These are phyloP conservation scores for Eudorina sp. DNA, from an alignment of 139 green algal genomes.

Conservation along the genomic window DNA sequence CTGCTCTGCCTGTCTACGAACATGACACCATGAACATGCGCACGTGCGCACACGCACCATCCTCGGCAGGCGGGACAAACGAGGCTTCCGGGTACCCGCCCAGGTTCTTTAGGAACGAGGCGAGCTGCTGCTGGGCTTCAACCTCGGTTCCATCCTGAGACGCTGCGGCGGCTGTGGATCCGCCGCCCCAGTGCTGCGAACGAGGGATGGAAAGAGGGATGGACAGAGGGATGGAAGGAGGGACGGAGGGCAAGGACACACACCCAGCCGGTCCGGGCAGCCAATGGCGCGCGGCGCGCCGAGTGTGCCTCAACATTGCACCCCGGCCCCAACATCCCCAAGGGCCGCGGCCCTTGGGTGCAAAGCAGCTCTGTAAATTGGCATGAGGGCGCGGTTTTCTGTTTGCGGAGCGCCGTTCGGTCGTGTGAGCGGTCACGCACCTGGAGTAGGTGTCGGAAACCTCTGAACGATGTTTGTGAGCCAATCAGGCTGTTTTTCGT, in stretches of 20 bases:
- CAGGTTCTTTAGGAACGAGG: slow-evolving; percentile 6
- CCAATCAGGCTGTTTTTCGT: background rate
- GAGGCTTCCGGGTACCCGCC: background rate
- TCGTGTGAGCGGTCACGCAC: background rate
- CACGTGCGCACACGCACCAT: slow-evolving; percentile 1
- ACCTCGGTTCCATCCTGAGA: background rate
- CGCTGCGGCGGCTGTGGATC: too few relatives aligned
- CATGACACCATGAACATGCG: too few relatives aligned
- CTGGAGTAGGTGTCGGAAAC: slow-evolving; percentile 24
- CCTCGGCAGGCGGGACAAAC: slow-evolving; percentile 6
- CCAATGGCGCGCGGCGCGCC: too few relatives aligned
- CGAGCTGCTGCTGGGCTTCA: slow-evolving; percentile 14
- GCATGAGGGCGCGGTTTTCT: background rate
- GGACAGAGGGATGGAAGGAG: background rate
- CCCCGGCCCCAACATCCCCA: background rate
- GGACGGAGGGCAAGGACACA: too few relatives aligned
- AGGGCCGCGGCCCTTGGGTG: background rate
- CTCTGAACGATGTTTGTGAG: background rate
- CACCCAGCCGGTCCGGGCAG: too few relatives aligned
- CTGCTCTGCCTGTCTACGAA: too few relatives aligned
- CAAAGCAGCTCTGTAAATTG: background rate
- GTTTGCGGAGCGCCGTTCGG: background rate
- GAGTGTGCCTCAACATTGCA: too few relatives aligned
- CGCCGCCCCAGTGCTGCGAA: slow-evolving; percentile 1
- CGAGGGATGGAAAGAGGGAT: background rate